Conservation (phyloP, 1,284 basidiomycete species). For the Hemileia vastatrix region DNA sequence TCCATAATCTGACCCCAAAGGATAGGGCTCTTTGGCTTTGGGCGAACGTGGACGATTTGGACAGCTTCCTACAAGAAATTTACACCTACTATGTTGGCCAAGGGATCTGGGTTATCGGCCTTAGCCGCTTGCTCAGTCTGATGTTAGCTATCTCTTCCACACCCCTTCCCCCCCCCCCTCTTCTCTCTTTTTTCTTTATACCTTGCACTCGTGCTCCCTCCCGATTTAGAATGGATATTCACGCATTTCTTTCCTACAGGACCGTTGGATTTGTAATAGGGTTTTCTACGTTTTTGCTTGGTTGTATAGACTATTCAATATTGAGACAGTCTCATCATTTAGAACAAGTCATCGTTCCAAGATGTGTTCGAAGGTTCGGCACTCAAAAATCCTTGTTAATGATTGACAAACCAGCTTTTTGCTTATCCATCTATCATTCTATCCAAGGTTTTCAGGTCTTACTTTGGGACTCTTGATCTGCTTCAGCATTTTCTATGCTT, state of each 20-base stretch:
- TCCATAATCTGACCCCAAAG: conserved; percentile 25
- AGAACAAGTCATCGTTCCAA: conserved; percentile 31
- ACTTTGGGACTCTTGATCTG: conserved; percentile 66
- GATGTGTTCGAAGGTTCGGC: conserved; percentile 19
- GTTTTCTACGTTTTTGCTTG: conserved; percentile 89
- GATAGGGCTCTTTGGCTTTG: conserved; percentile 94
- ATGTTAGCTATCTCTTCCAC: conserved; percentile 55
- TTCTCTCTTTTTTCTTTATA: conserved; percentile 16
- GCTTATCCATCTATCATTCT: conserved; percentile 6
- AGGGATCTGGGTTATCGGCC: conserved; percentile 84
- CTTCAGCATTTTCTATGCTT: conserved; percentile 68
- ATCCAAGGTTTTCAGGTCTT: conserved; percentile 61
- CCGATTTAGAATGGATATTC: conserved; percentile 16
- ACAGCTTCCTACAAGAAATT: conserved; percentile 79
- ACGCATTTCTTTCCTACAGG: conserved; percentile 52
- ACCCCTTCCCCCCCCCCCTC: not conserved
- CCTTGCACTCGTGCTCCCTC: conserved; percentile 26
- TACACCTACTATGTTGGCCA: conserved; percentile 95
- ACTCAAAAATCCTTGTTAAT: not conserved
- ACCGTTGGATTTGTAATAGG: conserved; percentile 93
- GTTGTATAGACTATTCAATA: conserved; percentile 86
- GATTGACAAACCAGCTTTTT: not conserved
- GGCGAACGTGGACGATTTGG: conserved; percentile 96
- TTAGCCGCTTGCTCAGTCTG: conserved; percentile 76
- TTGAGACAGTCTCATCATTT: conserved; percentile 44